These are phyloP conservation scores for Sparassis latifolia DNA, from an alignment of 1,284 basidiomycete species.

Conservation along the genomic window DNA sequence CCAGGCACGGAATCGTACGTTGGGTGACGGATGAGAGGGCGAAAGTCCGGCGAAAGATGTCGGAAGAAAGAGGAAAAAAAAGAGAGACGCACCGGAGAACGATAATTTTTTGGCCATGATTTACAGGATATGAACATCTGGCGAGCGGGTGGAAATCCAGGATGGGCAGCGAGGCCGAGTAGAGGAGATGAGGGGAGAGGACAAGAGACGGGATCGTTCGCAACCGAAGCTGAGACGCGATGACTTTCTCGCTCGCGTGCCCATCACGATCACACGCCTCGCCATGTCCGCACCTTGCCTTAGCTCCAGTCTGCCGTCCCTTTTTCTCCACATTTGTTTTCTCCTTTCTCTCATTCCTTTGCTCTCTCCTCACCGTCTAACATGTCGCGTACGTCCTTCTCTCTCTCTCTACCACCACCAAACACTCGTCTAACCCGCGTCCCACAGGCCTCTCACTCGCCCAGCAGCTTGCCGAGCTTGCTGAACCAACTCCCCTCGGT, in stretches of 20 bases:
- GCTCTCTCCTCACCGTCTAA: not conserved
- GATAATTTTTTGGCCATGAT: conserved; percentile 29
- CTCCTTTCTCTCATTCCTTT: not conserved
- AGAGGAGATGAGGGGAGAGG: conserved; percentile 11
- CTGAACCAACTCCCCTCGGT: conserved; percentile 66
- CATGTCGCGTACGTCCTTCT: conserved; percentile 7
- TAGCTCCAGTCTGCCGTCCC: conserved; percentile 1
- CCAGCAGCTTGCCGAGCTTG: conserved; percentile 76
- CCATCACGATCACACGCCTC: conserved; percentile 4
- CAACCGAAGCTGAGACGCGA: conserved; percentile 7
- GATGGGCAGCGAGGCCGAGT: conserved; percentile 18
- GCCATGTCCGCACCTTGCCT: conserved; percentile 2
- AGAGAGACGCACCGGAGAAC: conserved; percentile 22
- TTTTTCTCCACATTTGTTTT: conserved; percentile 3
- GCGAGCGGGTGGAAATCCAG: conserved; percentile 22
- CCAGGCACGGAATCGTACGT: not conserved
- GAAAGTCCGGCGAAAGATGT: not conserved
- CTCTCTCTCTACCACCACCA: not conserved
- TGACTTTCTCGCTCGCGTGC: conserved; percentile 1
- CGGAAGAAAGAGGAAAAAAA: not conserved
- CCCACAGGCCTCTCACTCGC: conserved; percentile 59
- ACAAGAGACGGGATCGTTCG: conserved; percentile 4
- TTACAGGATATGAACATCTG: conserved; percentile 23
- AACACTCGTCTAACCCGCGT: conserved; percentile 1
- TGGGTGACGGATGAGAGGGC: not conserved